phyloP scores from a whole-genome alignment of 78 protist species.

The Chrysochromulina parva region DNA sequence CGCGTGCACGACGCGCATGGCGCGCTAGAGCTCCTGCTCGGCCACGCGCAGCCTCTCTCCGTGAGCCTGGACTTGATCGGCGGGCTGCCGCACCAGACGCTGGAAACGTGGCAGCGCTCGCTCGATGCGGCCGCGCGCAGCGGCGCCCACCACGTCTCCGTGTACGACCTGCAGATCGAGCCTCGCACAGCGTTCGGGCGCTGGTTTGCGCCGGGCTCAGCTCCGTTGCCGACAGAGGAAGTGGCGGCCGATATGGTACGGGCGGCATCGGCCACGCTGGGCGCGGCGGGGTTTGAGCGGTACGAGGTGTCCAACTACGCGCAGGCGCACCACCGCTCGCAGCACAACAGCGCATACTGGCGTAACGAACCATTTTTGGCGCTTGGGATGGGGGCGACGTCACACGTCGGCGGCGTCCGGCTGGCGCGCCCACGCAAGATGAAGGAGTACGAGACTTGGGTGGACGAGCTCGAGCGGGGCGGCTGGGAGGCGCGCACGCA shows the following conservation, averaged over 20 bases:
- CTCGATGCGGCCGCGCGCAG: background rate
- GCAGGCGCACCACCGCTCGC: background rate
- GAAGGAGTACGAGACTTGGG: background rate
- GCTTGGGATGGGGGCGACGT: background rate
- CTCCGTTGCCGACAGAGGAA: background rate
- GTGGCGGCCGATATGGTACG: background rate
- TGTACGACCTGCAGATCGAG: constrained; percentile 15
- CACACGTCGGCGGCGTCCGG: background rate
- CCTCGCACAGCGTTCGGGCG: background rate
- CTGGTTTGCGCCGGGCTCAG: background rate
- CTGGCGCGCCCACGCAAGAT: background rate
- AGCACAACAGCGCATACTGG: constrained; percentile 13
- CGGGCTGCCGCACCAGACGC: background rate
- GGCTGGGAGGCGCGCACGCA: background rate
- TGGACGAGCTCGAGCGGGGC: background rate
- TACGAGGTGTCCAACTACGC: constrained; percentile 21
- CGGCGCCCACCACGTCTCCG: background rate
- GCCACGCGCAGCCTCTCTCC: background rate
- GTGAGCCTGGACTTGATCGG: background rate
- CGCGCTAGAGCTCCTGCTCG: background rate
- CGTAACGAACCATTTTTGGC: background rate
- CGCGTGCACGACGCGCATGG: background rate
- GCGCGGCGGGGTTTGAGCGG: background rate
- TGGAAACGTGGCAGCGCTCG: background rate
- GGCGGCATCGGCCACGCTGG: background rate